Conservation (phyloP, 768 basidiomycete genomes). For the Agaricus blazei region DNA sequence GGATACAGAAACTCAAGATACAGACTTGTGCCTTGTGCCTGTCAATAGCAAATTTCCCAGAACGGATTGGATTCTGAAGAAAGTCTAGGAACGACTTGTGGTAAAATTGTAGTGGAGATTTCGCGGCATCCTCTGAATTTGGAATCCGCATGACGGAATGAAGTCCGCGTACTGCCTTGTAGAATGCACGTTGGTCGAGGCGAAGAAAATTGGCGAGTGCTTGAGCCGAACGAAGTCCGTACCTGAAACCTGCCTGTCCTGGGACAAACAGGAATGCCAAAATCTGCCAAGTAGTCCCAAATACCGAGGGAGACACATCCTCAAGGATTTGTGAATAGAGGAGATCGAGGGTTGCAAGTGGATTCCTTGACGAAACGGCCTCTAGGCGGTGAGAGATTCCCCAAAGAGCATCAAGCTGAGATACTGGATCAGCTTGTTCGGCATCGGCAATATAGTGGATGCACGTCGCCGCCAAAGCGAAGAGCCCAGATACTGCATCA, state of each 20-base stretch:
- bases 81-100: background rate
- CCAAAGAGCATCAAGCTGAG: background rate
- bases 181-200: background rate
- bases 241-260: background rate
- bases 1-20: background rate
- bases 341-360: background rate
- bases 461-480: background rate
- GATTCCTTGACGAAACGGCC: background rate
- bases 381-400: background rate
- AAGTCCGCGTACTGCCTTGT: background rate
- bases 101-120: background rate
- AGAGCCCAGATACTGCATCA: background rate
- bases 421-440: background rate
- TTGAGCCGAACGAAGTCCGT: too few species aligned
- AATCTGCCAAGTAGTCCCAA: background rate
- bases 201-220: background rate
- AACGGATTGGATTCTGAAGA: background rate
- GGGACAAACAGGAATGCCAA: background rate
- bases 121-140: background rate
- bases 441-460: background rate
- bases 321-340: background rate
- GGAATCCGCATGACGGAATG: background rate
- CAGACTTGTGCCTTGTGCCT: background rate
- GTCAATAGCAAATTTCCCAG: background rate
- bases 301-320: background rate